Evolutionary conservation across 2,329 filamentous ascomycete genomes (phyloP), one percentile per base, ranked within the genome.

Genomic region (Nigrospora sphaerica): DNA sequence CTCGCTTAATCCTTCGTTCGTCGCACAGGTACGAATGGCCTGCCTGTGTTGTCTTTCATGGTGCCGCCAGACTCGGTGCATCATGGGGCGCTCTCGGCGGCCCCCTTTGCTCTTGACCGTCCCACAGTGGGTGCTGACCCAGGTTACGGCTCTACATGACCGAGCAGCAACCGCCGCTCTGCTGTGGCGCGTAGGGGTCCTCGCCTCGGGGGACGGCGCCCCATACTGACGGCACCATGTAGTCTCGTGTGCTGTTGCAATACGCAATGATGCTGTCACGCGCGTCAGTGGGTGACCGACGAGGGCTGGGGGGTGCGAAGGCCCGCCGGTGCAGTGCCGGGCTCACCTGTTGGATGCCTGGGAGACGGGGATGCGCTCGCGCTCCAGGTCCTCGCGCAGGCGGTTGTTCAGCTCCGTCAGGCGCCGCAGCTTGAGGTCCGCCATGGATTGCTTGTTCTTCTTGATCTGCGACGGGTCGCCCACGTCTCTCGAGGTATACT

Each of bases 401-500:
- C 93, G 86, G 70, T 89, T 89, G 78, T 97, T 98, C 62, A 98
- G 81, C 74, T 98, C 93, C 51, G 91, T 97, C 70, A 98, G 78
- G 55, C 93, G 86, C 62, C 93, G 85, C 62, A 97, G 82, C 79
- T 98, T 98, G 55, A 98, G 81, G 68, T 98, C 93, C 58, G 92
- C 92, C 88, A 98, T 97, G 66, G 89, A 95, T 74, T 97, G 93
- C 78, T 96, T 96, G 76, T 95, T 97, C 75, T 91, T 95, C 78
- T 80, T 83, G 59, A 82, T 80, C 66, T 84, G 80, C 60, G 78
- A 79, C 65, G 80, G 78, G 64, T 85, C 81, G 68, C 78, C 79
- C 51, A 80, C 78, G 62, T 85, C 81, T 59, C 81, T 77, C 42
- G 80, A 83, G 48, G 80, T 82, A 70, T 83, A 85, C 55, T 79